A percentile compares a stretch with the other conserved stretches of the same genome.
These are phyloP conservation scores for Beauveria asiatica DNA, from an alignment of 2,329 filamentous ascomycete genomes.

Conservation along the genomic window DNA sequence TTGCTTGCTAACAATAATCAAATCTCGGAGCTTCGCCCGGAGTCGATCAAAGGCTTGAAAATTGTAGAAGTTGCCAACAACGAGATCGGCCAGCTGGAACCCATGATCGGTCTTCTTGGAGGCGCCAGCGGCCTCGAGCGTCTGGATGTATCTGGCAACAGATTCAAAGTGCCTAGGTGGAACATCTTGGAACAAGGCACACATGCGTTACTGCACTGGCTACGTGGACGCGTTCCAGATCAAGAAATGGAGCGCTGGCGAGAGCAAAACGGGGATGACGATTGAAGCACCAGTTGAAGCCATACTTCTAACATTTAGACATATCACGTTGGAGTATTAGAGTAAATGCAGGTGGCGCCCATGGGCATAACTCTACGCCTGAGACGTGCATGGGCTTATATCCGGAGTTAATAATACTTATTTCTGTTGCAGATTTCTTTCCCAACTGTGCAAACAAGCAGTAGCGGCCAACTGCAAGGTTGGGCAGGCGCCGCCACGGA, in stretches of 20 bases:
- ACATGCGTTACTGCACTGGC: constrained; percentile 72
- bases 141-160: constrained; percentile 75
- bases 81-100: constrained; percentile 72
- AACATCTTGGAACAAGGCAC: constrained; percentile 81
- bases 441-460: neutral
- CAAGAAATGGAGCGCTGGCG: constrained; percentile 51
- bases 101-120: constrained; percentile 69
- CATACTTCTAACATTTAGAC: neutral
- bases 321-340: neutral
- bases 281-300: neutral
- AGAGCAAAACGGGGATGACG: constrained; percentile 33
- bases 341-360: neutral
- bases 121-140: constrained; percentile 51
- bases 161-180: constrained; percentile 79
- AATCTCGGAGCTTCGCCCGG: constrained; percentile 62
- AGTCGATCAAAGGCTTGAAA: constrained; percentile 64
- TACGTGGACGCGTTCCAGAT: constrained; percentile 65
- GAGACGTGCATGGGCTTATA: neutral
- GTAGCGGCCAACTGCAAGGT: neutral
- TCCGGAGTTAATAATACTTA: neutral
- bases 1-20: constrained; percentile 74
- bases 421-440: neutral
- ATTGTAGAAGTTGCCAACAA: constrained; percentile 76
- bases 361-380: neutral
- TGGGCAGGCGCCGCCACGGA: neutral